phyloP scores from a whole-genome alignment of 2,329 filamentous ascomycete species.

The Penicillium italicum region DNA sequence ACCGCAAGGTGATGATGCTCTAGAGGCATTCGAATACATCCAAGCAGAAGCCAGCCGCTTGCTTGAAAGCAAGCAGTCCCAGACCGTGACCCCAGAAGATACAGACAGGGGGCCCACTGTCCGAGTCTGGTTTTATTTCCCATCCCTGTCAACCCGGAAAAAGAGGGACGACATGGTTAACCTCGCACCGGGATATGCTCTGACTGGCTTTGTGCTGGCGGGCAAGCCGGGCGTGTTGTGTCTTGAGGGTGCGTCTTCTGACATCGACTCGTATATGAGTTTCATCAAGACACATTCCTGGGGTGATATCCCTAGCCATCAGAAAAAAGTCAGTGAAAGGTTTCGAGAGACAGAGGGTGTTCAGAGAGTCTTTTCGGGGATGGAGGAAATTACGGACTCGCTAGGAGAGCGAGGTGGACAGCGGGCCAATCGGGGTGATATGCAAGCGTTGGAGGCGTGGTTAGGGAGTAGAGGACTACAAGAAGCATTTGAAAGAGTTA shows the following conservation, averaged over 20 bases:
- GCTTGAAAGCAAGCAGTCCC: slow-evolving; percentile 21
- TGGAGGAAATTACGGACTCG: slow-evolving; percentile 36
- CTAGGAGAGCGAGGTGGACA: slow-evolving; percentile 33
- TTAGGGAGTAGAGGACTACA: slow-evolving; percentile 24
- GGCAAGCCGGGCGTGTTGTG: slow-evolving; percentile 54
- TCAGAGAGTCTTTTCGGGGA: slow-evolving; percentile 27
- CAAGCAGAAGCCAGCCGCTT: slow-evolving; percentile 37
- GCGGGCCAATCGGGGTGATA: slow-evolving; percentile 34
- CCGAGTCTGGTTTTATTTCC: slow-evolving; percentile 62
- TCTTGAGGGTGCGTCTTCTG: slow-evolving; percentile 38
- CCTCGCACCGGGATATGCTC: slow-evolving; percentile 50
- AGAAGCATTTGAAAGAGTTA: slow-evolving; percentile 33
- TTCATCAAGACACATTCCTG: slow-evolving; percentile 63
- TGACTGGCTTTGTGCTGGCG: slow-evolving; percentile 59
- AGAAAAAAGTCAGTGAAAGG: slow-evolving; percentile 60
- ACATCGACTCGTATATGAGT: slow-evolving; percentile 58
- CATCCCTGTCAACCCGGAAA: slow-evolving; percentile 57
- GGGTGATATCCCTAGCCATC: slow-evolving; percentile 59
- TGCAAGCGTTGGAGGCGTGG: slow-evolving; percentile 36
- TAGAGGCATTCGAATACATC: slow-evolving; percentile 47
- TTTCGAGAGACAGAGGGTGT: slow-evolving; percentile 43
- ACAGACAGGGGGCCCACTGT: slow-evolving; percentile 34
- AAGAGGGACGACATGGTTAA: slow-evolving; percentile 58
- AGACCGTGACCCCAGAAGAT: neutral
- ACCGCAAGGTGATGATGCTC: slow-evolving; percentile 42